A percentile compares a stretch with the other conserved stretches of the same genome.
These are phyloP conservation scores for Yamadazyma trypodendri DNA, from an alignment of 1,139 yeast genomes.

Conservation along the genomic window DNA sequence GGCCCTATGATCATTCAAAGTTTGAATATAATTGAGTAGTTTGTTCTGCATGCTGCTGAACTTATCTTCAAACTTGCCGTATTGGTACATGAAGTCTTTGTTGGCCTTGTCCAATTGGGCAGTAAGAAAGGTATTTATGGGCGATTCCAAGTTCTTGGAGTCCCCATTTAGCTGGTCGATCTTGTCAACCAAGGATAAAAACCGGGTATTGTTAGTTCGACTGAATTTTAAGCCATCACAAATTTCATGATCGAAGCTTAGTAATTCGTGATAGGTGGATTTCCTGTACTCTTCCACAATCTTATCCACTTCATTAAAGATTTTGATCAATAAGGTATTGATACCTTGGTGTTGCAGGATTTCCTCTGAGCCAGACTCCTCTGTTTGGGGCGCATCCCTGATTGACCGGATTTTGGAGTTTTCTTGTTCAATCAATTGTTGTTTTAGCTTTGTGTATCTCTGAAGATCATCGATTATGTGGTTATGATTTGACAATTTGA, in stretches of 20 bases:
- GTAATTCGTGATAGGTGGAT: slow-evolving; percentile 59
- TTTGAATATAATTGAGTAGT: slow-evolving; percentile 34
- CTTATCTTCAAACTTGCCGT: slow-evolving; percentile 32
- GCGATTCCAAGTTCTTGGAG: slow-evolving; percentile 18
- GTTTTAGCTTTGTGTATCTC: slow-evolving; percentile 43
- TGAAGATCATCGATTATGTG: slow-evolving; percentile 69
- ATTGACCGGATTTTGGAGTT: slow-evolving; percentile 14
- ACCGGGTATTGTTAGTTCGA: slow-evolving; percentile 23
- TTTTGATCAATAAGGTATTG: slow-evolving; percentile 37
- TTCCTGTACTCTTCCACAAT: slow-evolving; percentile 66
- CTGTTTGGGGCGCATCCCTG: slow-evolving; percentile 7
- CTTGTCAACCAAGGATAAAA: slow-evolving; percentile 41
- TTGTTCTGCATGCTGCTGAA: slow-evolving; percentile 42
- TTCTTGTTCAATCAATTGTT: slow-evolving; percentile 19
- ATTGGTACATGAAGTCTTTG: slow-evolving; percentile 37
- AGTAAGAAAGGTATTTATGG: slow-evolving; percentile 37
- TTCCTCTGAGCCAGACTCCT: slow-evolving; percentile 18
- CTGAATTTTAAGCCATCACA: slow-evolving; percentile 9
- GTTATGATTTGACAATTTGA: slow-evolving; percentile 65
- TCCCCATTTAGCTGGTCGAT: slow-evolving; percentile 33
- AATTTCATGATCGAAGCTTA: slow-evolving; percentile 40
- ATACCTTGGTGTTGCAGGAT: slow-evolving; percentile 33
- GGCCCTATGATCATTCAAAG: slow-evolving; percentile 31
- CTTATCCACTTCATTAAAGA: slow-evolving; percentile 67
- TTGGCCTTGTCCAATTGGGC: slow-evolving; percentile 36